Conservation (phyloP, 306 rosid genomes). For the Acmispon strigosus region DNA sequence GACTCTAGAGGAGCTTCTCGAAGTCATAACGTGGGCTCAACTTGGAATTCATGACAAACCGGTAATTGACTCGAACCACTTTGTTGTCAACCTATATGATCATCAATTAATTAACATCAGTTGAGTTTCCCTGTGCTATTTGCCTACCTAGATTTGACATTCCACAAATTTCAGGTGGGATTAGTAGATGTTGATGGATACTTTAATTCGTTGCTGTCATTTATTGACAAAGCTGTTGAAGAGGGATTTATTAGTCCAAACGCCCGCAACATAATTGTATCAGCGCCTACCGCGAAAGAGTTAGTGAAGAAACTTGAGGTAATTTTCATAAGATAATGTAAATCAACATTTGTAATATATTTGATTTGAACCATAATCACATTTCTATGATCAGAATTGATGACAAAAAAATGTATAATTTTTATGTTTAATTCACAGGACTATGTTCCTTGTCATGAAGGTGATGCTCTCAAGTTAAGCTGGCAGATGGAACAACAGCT, state of each 20-base stretch:
- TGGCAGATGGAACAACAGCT: slow-evolving; percentile 84
- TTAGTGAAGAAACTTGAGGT: slow-evolving; percentile 97
- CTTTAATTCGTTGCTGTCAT: slow-evolving; percentile 78
- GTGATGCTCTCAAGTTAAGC: slow-evolving; percentile 83
- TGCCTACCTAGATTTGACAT: slow-evolving; percentile 9
- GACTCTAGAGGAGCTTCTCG: slow-evolving; percentile 94
- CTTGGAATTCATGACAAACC: slow-evolving; percentile 99
- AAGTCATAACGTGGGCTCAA: slow-evolving; percentile 99
- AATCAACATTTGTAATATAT: neutral
- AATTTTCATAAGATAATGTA: neutral
- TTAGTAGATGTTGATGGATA: slow-evolving; percentile 95
- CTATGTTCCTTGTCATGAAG: slow-evolving; percentile 85
- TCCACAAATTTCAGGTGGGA: slow-evolving; percentile 62
- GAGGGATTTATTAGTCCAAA: slow-evolving; percentile 89
- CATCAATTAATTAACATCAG: neutral
- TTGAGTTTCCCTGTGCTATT: neutral
- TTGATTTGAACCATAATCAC: too few species aligned
- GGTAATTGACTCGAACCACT: slow-evolving; percentile 32
- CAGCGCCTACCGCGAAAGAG: slow-evolving; percentile 87
- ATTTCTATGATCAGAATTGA: neutral
- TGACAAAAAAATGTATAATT: neutral
- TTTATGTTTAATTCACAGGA: slow-evolving; percentile 43
- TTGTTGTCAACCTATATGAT: neutral
- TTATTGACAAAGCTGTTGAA: slow-evolving; percentile 94
- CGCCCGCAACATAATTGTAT: slow-evolving; percentile 89